These are phyloP conservation scores for Saitozyma podzolica DNA, from an alignment of 768 basidiomycete species.

Conservation along the genomic window DNA sequence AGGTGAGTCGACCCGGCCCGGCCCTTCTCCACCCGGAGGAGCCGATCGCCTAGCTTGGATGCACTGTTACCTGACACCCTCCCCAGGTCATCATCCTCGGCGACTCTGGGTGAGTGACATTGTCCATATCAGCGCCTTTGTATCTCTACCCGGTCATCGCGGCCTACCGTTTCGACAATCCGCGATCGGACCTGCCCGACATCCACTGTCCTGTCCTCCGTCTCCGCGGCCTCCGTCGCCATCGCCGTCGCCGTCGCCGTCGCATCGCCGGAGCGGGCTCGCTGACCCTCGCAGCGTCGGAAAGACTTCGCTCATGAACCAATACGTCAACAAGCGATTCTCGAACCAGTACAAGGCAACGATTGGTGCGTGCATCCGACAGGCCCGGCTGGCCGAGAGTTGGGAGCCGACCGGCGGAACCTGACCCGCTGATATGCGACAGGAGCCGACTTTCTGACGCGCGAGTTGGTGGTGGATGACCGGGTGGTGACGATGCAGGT, in stretches of 20 bases:
- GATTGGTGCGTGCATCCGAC: conserved; percentile 41
- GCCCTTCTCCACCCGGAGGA: too few species aligned
- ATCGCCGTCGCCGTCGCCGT: not conserved
- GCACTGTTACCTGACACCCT: not conserved
- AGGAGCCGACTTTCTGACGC: conserved; percentile 66
- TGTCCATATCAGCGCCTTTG: conserved; percentile 3
- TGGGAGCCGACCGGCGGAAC: not conserved
- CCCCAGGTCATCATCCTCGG: conserved; percentile 97
- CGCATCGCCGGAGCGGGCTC: not conserved
- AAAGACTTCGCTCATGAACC: conserved; percentile 99
- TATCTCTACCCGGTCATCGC: conserved; percentile 3
- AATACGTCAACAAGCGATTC: conserved; percentile 99
- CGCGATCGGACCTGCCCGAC: not conserved
- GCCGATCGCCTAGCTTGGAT: not conserved
- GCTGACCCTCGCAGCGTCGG: conserved; percentile 67
- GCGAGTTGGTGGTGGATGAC: conserved; percentile 99
- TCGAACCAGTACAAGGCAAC: conserved; percentile 99
- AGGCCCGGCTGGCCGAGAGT: not conserved
- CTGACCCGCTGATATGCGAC: not conserved
- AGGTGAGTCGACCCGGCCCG: conserved; percentile 44
- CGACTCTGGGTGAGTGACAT: conserved; percentile 58
- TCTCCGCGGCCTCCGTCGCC: too few species aligned
- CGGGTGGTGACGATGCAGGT: conserved; percentile 99
- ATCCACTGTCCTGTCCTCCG: too few species aligned
- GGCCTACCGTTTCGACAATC: not conserved